Percentiles rank a stretch among this genome's conserved stretches.
Conservation (phyloP, 352 stramenopile genomes). For the Elongisporangium undulatum region DNA sequence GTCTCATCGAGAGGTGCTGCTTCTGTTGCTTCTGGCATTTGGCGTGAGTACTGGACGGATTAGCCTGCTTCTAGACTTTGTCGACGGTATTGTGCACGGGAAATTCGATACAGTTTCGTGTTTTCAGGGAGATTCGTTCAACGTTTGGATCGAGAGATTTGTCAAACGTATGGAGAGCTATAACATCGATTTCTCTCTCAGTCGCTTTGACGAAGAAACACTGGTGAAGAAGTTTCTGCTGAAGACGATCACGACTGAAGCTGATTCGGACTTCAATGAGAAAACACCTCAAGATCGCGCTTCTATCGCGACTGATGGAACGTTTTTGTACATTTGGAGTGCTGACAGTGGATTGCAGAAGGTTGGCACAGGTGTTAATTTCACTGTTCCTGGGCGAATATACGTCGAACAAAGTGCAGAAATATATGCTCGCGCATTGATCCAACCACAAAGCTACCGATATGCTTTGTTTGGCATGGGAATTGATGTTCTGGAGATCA, state of each 20-base stretch:
- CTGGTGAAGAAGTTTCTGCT: conserved; percentile 44
- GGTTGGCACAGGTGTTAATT: conserved; percentile 66
- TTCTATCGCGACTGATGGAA: conserved; percentile 60
- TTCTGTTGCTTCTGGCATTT: conserved; percentile 50
- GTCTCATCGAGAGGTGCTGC: conserved; percentile 23
- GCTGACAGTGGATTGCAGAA: conserved; percentile 38
- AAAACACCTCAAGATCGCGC: conserved; percentile 8
- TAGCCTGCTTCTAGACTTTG: conserved; percentile 50
- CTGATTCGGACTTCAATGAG: neutral
- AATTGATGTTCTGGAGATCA: neutral
- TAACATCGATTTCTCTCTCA: conserved; percentile 45
- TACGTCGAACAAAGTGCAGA: conserved; percentile 28
- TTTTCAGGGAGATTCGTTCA: conserved; percentile 26
- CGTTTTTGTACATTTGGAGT: conserved; percentile 60
- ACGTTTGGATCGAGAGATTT: conserved; percentile 31
- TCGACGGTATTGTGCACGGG: conserved; percentile 16
- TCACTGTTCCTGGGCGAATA: conserved; percentile 65
- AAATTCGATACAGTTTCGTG: neutral
- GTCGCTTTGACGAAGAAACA: conserved; percentile 33
- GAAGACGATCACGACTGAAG: conserved; percentile 27
- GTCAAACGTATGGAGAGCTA: conserved; percentile 46
- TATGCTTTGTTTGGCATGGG: neutral
- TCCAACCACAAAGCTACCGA: neutral
- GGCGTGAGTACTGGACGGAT: conserved; percentile 52
- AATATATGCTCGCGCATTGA: neutral